These are phyloP conservation scores for Centella asiatica DNA, from an alignment of 129 eudicot species.

Conservation along the genomic window DNA sequence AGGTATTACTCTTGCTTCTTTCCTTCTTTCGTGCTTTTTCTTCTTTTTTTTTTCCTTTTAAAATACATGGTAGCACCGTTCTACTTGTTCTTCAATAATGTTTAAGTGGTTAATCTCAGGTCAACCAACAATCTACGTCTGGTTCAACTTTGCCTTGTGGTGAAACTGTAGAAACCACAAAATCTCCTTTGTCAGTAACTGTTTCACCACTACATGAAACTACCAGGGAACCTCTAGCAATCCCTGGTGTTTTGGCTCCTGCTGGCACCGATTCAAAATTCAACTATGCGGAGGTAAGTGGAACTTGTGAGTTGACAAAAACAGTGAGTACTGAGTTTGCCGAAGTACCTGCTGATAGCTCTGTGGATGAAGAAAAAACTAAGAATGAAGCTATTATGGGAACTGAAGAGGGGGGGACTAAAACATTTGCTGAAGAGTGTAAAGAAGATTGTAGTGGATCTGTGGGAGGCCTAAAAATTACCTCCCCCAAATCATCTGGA, in stretches of 20 bases:
- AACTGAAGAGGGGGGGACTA: constrained; percentile 17
- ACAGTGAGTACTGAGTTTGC: constrained; percentile 2
- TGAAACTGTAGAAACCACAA: constrained; percentile 21
- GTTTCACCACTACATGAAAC: constrained; percentile 17
- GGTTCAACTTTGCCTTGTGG: constrained; percentile 20
- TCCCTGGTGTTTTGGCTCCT: constrained; percentile 9
- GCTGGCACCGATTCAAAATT: constrained; percentile 11
- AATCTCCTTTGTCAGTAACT: constrained; percentile 12
- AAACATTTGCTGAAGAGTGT: constrained; percentile 7
- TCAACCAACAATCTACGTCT: constrained; percentile 22
- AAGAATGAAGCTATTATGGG: constrained; percentile 24
- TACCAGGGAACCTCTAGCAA: constrained; percentile 14
- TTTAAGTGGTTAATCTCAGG: constrained; percentile 30
- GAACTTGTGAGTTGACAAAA: constrained; percentile 6
- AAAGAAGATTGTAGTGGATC: not conserved
- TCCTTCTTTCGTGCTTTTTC: not conserved
- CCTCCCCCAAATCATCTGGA: constrained; percentile 17
- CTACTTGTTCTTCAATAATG: constrained; percentile 1
- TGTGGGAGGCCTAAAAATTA: constrained; percentile 16
- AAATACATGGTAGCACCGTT: not conserved
- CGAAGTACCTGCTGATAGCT: constrained; percentile 5
- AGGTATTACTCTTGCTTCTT: constrained; percentile 26
- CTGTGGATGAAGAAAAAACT: constrained; percentile 14
- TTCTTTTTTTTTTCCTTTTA: not conserved
- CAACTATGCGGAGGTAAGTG: constrained; percentile 11